Evolutionary conservation across 805 yeast species (phyloP), one percentile per base, ranked within the genome.

Genomic region (Candida boleticola): DNA sequence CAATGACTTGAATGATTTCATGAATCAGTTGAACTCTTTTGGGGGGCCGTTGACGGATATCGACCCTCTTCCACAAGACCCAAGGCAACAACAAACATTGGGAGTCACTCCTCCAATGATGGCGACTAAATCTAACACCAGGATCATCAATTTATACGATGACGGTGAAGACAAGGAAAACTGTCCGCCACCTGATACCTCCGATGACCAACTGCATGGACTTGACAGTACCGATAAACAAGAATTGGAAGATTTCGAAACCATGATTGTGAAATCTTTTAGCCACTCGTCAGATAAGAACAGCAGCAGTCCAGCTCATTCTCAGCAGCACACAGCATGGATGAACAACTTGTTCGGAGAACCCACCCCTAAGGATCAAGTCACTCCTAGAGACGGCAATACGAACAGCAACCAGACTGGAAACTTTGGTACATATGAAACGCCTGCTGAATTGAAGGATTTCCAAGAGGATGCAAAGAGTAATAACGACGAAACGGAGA

Each of bases 61-160:
- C 10, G 77, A 71, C 46, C 68, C 69, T 1, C 49, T 71, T 31
- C 74, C 74, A 5, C 66, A 61, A 30, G 65, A 57, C 26, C 64
- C 31, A 54, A 48, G 42, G 29, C 55, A 50, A 38, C n/a, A n/a
- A n/a, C n/a, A n/a, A n/a, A n/a, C n/a, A n/a, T 7, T 23, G 10
- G 69, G 68, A 3, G 53, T 54, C 3, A 68, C 73, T 5, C 76
- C 73, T 39, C 74, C 73, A 47, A 73, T 63, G 76, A 66, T 66
- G 59, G 82, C 82, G n/a, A 74, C 76, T 4, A 77, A 77, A 51
- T 58, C 74, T 32, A 77, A 76, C 49, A 77, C 82, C 3, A 66
- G 80, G 31, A 68, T 77, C 18, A 77, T 77, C 36, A 76, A 74
- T 45, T 46, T 77, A n/a, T 76, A 73, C 43, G 78, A 70, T 27